Evolutionary conservation across 1,284 basidiomycete genomes (phyloP), one percentile per base, ranked within the genome.

Genomic region (Bondarzewia mesenterica): DNA sequence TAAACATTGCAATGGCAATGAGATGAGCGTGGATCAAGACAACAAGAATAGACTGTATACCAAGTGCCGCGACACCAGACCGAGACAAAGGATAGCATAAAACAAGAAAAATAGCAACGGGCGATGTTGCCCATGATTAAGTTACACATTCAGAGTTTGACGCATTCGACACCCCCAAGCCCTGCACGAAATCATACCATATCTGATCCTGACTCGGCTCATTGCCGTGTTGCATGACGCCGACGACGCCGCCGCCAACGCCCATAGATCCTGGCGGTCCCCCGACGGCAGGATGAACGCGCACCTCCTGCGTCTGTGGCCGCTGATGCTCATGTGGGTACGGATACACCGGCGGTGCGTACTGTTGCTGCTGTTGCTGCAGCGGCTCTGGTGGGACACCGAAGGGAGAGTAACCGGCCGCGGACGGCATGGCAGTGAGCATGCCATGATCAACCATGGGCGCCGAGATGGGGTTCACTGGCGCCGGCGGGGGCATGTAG

Each of bases 121-220:
- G n/a, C n/a, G n/a, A 7, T n/a, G 12, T 32, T 32, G 29, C 29
- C 12, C n/a, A n/a, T n/a, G 5, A 32, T 32, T n/a, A 32, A 32
- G 29, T 32, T 12, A 32, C 29, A 7, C 29, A 32, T 32, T 32
- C 29, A 32, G 29, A 32, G 29, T 32, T 32, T 10, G 29, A 41
- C 7, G 39, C 15, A 20, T 27, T 7, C 16, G 22, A 26, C 36
- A 57, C 39, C 18, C 50, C 57, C 12, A 58, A 42, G 35, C 47
- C 53, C 14, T 49, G 25, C 4, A 57, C 45, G 41, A 58, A 54
- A 20, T 48, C 49, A 42, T 47, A 51, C 58, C 58, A 59, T 32
- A 51, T 44, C 25, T 57, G 52, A n/a, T 58, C 54, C 22, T 53
- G 51, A 36, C 48, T 51, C 7, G 35, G 46, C n/a, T 32, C 29